Conservation (phyloP, 2,329 filamentous ascomycete genomes). For the Colletotrichum agaves region DNA sequence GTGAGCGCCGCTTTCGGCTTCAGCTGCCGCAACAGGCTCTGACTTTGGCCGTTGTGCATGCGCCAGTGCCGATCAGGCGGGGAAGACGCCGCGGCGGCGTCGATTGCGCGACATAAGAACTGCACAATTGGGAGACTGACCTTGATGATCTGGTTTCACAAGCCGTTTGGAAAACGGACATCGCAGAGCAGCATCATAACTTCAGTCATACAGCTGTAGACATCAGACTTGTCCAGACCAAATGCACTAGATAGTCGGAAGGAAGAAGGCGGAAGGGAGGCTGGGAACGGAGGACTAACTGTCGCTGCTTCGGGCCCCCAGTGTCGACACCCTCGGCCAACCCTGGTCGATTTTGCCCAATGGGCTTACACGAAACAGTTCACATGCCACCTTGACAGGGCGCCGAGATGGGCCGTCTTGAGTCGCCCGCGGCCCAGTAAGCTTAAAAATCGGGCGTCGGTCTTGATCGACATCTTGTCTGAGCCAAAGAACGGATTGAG, state of each 20-base stretch:
- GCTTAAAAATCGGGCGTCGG: conserved; percentile 25
- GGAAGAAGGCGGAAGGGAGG: not conserved
- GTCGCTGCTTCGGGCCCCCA: not conserved
- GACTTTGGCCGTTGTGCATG: conserved; percentile 22
- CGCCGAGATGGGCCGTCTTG: conserved; percentile 10
- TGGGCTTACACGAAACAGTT: conserved; percentile 36
- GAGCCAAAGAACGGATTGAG: conserved; percentile 15
- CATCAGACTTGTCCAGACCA: not conserved
- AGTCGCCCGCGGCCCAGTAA: conserved; percentile 6
- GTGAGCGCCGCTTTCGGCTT: conserved; percentile 24
- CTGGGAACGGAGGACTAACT: not conserved
- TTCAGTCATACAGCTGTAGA: too few relatives aligned
- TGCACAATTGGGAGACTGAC: not conserved
- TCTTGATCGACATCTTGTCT: not conserved
- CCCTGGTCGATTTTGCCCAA: conserved; percentile 9
- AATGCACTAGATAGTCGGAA: not conserved
- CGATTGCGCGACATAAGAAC: not conserved
- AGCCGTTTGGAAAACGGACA: too few relatives aligned
- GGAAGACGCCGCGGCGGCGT: not conserved
- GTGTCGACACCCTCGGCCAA: not conserved
- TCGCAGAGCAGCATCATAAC: too few relatives aligned
- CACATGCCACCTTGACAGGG: conserved; percentile 27
- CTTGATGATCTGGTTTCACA: not conserved
- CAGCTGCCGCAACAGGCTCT: conserved; percentile 9
- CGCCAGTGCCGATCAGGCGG: conserved; percentile 25